Conservation (phyloP, 805 yeast species). For the Starmerella potacharoeniae region DNA sequence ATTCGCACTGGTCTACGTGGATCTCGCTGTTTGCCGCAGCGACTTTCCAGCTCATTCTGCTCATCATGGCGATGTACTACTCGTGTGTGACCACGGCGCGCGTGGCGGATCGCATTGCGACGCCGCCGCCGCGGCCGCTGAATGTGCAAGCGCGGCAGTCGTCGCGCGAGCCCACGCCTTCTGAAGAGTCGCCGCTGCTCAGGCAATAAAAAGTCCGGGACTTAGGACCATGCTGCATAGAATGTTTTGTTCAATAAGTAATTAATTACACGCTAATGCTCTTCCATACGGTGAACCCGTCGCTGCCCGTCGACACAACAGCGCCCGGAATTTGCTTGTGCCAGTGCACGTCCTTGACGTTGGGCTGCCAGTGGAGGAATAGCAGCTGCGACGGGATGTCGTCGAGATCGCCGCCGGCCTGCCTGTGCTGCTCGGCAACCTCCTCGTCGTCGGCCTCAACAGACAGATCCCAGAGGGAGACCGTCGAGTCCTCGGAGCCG, state of each 20-base stretch:
- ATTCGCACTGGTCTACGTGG: constrained; percentile 82
- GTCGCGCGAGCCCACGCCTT: too few species aligned
- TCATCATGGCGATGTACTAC: constrained; percentile 51
- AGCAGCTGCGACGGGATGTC: constrained; percentile 91
- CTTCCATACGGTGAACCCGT: constrained; percentile 91
- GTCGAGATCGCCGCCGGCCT: constrained; percentile 58
- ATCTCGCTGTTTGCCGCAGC: constrained; percentile 68
- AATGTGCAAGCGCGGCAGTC: background rate
- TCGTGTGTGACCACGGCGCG: background rate
- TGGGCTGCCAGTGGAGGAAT: constrained; percentile 96
- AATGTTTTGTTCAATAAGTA: background rate
- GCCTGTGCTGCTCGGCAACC: constrained; percentile 71
- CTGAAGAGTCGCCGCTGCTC: background rate
- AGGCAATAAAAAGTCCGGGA: background rate
- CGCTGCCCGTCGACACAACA: constrained; percentile 86
- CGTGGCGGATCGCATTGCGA: constrained; percentile 6
- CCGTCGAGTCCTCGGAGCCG: constrained; percentile 92
- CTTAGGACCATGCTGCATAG: too few species aligned
- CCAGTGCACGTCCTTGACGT: constrained; percentile 97
- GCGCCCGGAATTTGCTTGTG: constrained; percentile 95
- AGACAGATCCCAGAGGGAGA: constrained; percentile 93
- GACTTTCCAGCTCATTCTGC: constrained; percentile 47
- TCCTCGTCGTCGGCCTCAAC: constrained; percentile 99
- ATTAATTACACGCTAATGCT: constrained; percentile 69
- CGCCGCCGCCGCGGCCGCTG: background rate